Evolutionary conservation across 106 monocot species (phyloP), one percentile per base, ranked within the genome.

Genomic region (Dendrobium officinale): DNA sequence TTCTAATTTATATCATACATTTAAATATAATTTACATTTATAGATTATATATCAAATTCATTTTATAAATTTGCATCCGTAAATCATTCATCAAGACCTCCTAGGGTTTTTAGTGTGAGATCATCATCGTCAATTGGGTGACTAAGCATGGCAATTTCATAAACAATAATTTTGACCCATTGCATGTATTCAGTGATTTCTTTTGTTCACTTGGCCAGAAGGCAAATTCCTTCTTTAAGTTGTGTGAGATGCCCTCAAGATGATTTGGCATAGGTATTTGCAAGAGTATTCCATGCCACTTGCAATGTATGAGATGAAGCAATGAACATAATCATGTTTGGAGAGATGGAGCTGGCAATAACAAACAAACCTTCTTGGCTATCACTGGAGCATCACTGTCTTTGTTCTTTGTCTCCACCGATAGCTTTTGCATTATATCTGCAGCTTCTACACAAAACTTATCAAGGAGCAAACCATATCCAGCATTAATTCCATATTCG

Each of bases 391-490:
- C 83, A 75, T 88, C 89, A 27, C 85, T 75, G 15, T 48, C 72
- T 75, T 93, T 86, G 56, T 72, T 82, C 80, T 88, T 87, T 2
- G 79, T 20, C 79, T 90, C 90, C 80, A 93, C 49, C 11, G 92
- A 81, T 45, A 93, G 42, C 24, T 90, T 90, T 44, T 88, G 86
- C 77, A 90, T 68, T 26, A 90, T 81, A 73, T 93, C 92, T 4
- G 82, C 75, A 37, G 90, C 81, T 82, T 90, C 88, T 90, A 78
- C 31, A 20, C 45, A n/a, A 85, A 24, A 76, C 10, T 4, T 15
- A 82, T 82, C 37, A 72, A 78, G 24, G 67, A 72, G 49, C 40
- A 82, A 49, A 22, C 3, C 33, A 51, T 37, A 37, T 37, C 37
- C 37, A 37, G 37, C 3, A 37, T 37, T 2, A 37, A 37, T 37